These are phyloP conservation scores for Coix lacrymajobi DNA, from an alignment of 176 grass and related monocot genomes.

Conservation along the genomic window DNA sequence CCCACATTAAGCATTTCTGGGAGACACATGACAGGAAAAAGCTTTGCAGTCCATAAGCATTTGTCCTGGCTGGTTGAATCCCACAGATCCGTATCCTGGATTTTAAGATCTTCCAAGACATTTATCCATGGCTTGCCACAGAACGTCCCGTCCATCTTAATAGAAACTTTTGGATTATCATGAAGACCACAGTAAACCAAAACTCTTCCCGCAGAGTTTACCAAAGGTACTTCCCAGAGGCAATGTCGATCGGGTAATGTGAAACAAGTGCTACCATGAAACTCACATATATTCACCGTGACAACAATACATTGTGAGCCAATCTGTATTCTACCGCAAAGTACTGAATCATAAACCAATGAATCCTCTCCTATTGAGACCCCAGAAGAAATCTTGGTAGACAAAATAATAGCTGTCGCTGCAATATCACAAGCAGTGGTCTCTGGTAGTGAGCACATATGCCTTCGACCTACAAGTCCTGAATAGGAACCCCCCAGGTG, in stretches of 20 bases:
- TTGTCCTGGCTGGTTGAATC: slow-evolving; percentile 38
- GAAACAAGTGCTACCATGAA: slow-evolving; percentile 34
- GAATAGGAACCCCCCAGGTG: slow-evolving; percentile 74
- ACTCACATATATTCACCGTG: slow-evolving; percentile 52
- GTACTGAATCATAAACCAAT: slow-evolving; percentile 82
- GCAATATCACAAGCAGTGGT: slow-evolving; percentile 88
- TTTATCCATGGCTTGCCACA: slow-evolving; percentile 86
- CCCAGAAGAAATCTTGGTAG: slow-evolving; percentile 68
- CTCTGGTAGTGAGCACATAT: slow-evolving; percentile 69
- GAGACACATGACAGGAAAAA: slow-evolving; percentile 65
- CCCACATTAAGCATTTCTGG: slow-evolving; percentile 69
- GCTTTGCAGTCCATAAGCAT: slow-evolving; percentile 88
- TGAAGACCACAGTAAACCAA: slow-evolving; percentile 80
- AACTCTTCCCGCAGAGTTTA: slow-evolving; percentile 59
- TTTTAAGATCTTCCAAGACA: slow-evolving; percentile 60
- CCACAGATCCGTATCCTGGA: slow-evolving; percentile 80
- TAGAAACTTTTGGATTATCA: slow-evolving; percentile 80
- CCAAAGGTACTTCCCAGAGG: slow-evolving; percentile 92
- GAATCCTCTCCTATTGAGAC: slow-evolving; percentile 85
- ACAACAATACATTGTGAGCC: slow-evolving; percentile 91
- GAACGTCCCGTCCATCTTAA: slow-evolving; percentile 65
- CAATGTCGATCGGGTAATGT: slow-evolving; percentile 79
- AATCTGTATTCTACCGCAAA: slow-evolving; percentile 71
- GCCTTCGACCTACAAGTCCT: slow-evolving; percentile 68
- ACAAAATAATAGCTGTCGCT: slow-evolving; percentile 70